Conservation (phyloP, 2,329 filamentous ascomycete genomes). For the Plectosphaerella plurivora region DNA sequence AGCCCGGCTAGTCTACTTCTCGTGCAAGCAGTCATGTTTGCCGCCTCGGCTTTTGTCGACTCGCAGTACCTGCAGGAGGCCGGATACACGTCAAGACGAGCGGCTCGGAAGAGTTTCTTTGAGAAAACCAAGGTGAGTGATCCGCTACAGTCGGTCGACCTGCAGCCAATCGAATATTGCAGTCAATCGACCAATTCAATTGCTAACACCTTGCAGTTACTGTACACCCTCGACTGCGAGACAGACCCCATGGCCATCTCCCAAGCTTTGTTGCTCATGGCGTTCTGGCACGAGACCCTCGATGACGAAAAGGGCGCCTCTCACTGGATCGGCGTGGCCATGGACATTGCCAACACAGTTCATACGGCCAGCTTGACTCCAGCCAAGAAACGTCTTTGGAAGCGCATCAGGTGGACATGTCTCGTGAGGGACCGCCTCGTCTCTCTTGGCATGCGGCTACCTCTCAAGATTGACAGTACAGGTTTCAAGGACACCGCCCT, state of each 20-base stretch:
- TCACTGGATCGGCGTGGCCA: conserved; percentile 68
- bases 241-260: conserved; percentile 62
- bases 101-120: conserved; percentile 61
- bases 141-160: neutral
- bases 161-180: neutral
- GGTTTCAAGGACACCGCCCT: conserved; percentile 51
- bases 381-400: conserved; percentile 62
- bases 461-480: conserved; percentile 60
- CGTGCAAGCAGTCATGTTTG: conserved; percentile 67
- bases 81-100: conserved; percentile 56
- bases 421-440: conserved; percentile 65
- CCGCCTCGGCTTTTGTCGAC: conserved; percentile 59
- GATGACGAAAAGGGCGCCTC: conserved; percentile 68
- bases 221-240: conserved; percentile 65
- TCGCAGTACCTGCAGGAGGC: conserved; percentile 54
- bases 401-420: conserved; percentile 67
- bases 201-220: neutral
- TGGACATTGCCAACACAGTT: conserved; percentile 60
- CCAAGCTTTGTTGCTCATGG: conserved; percentile 64
- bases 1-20: conserved; percentile 56
- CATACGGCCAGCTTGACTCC: conserved; percentile 35
- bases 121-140: conserved; percentile 52
- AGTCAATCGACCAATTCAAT: neutral
- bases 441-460: conserved; percentile 65
- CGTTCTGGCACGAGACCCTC: conserved; percentile 66